Evolutionary conservation across 164 flowering plant species (phyloP), one percentile per base, ranked within the genome.

Genomic region (Magnolia kwangsiensis): DNA sequence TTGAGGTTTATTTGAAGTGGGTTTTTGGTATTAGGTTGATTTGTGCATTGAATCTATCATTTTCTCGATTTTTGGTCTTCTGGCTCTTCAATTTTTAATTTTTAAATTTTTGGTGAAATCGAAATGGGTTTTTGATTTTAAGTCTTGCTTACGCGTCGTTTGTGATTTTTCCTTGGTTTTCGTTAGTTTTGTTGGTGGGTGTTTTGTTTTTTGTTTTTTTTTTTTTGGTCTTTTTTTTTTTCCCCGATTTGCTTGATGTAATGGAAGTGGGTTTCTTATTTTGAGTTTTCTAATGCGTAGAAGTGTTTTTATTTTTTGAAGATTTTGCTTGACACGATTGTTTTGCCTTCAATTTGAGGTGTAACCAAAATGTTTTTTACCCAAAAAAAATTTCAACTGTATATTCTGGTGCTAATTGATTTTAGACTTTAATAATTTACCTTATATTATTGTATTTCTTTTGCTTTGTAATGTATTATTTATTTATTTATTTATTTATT

Each of bases 1-100:
- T 74, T 74, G 1, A 7, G 71, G 63, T 20, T 9, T 49, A 49
- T 31, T 49, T 19, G 21, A 73, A 61, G n/a, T 73, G 76, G 69
- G 70, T 21, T 50, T 74, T 50, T 74, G 7, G n/a, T 65, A 8
- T 20, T 74, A 64, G 58, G 59, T 13, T 2, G 61, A 37, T 50
- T 74, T 1, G 20, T 11, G 69, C 13, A 14, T 66, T 64, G 61
- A 55, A 55, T 55, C 61, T 9, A 16, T 11, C 61, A 11, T 55
- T 55, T 55, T 55, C 18, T 55, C 18, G 13, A 11, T 55, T 55
- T 55, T 55, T 55, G 61, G 61, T 16, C 61, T 55, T 55, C 13
- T 10, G 61, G 18, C 18, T 55, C 1, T 4, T 37, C 45, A 3
- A 3, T 37, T 37, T 2, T 37, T 37, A 37, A 37, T 37, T 37